Conservation (phyloP, 2,329 filamentous ascomycete species). For the Aspergillus flavus region DNA sequence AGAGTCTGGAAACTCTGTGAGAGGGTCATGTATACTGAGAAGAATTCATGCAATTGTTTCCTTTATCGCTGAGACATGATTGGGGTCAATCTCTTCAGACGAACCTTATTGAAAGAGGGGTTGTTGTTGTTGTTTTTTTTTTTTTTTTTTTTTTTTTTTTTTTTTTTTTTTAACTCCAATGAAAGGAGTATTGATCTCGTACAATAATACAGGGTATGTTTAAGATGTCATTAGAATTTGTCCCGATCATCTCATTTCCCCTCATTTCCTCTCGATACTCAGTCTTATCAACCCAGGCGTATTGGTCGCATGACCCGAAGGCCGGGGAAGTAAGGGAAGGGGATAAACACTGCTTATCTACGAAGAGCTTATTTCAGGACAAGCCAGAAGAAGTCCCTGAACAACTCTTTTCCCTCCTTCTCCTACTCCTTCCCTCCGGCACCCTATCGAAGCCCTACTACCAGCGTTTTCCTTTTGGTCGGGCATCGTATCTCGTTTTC, state of each 20-base stretch:
- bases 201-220: not conserved
- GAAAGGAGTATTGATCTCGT: too few relatives aligned
- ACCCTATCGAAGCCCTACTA: not conserved
- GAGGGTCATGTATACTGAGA: not conserved
- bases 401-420: too few relatives aligned
- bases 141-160: too few relatives aligned
- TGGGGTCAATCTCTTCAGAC: not conserved
- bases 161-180: too few relatives aligned
- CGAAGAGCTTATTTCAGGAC: not conserved
- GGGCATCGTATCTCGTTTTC: not conserved
- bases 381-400: too few relatives aligned
- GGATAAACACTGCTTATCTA: not conserved
- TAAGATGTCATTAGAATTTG: not conserved
- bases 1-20: constrained; percentile 12
- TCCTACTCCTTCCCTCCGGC: too few relatives aligned
- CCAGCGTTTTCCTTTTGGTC: not conserved
- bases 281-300: not conserved
- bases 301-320: not conserved
- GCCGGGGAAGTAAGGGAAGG: not conserved
- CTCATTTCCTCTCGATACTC: not conserved
- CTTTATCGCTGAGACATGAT: not conserved
- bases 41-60: not conserved
- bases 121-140: too few relatives aligned
- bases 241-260: not conserved
- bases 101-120: too few relatives aligned